phyloP scores from a whole-genome alignment of 1,284 basidiomycete species.

The Rhodotorula sp. region DNA sequence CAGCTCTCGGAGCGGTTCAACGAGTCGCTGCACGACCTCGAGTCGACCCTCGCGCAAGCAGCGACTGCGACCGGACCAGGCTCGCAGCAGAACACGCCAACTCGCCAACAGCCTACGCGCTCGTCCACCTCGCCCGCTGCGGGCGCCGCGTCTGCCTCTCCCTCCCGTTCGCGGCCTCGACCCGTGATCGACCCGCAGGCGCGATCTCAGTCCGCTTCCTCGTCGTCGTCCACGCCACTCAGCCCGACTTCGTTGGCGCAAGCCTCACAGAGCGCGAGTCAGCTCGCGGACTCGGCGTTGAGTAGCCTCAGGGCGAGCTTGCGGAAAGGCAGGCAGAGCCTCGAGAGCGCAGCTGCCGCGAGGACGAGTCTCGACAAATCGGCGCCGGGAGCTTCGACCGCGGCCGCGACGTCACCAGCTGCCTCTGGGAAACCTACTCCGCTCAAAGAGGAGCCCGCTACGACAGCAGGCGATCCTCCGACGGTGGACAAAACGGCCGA shows the following conservation, averaged over 20 bases:
- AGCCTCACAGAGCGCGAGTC: neutral
- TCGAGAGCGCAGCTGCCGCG: conserved; percentile 13
- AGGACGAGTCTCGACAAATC: neutral
- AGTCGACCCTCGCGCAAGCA: conserved; percentile 11
- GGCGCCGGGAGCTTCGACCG: neutral
- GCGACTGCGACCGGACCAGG: neutral
- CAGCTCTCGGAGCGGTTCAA: conserved; percentile 22
- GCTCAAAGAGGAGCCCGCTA: neutral
- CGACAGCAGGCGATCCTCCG: neutral
- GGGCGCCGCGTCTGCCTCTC: neutral
- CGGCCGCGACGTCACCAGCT: neutral
- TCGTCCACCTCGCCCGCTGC: neutral
- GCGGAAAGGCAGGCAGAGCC: conserved; percentile 28
- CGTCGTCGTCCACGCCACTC: neutral
- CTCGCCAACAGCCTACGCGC: neutral
- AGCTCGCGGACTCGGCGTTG: conserved; percentile 33
- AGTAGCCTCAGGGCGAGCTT: conserved; percentile 19
- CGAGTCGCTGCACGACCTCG: conserved; percentile 25
- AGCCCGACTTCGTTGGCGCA: conserved; percentile 7
- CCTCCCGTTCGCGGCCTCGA: neutral
- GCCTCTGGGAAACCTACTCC: neutral
- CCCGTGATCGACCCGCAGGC: conserved; percentile 7
- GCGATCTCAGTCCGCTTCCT: conserved; percentile 6
- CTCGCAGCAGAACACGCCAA: neutral
- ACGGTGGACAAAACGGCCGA: neutral